Percentiles rank a stretch among this genome's conserved stretches.
Evolutionary conservation across 2,329 filamentous ascomycete genomes (phyloP).

Genomic region (Claviceps lovelessii): DNA sequence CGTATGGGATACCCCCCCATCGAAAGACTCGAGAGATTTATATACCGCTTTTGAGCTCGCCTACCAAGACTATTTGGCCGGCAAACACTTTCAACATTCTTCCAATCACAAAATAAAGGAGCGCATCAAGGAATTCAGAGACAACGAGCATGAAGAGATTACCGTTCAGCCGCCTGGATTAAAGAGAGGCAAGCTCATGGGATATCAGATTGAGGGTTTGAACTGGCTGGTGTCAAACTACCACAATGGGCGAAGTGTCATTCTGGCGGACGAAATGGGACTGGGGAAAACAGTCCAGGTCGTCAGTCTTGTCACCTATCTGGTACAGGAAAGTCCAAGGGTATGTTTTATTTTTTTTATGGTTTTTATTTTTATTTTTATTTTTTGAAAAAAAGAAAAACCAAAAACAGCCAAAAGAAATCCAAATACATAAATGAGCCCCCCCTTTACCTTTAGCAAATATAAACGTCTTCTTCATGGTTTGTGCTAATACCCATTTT

Average conservation of each 20-base stretch:
- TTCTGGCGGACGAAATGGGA: conserved; percentile 96
- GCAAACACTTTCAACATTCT: conserved; percentile 51
- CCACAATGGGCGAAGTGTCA: conserved; percentile 67
- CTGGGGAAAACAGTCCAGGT: conserved; percentile 95
- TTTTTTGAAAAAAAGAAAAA: neutral
- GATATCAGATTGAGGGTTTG: conserved; percentile 80
- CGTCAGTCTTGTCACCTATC: conserved; percentile 62
- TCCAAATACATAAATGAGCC: too few species aligned
- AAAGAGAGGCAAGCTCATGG: conserved; percentile 71
- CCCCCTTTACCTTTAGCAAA: too few species aligned
- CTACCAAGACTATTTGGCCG: conserved; percentile 74
- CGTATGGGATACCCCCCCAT: conserved; percentile 76
- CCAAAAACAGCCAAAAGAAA: neutral
- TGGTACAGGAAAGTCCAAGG: conserved; percentile 50
- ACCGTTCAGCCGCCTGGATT: conserved; percentile 59
- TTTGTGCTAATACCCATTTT: conserved; percentile 6
- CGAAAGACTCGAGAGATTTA: conserved; percentile 44
- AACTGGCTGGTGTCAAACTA: conserved; percentile 95
- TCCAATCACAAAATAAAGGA: conserved; percentile 46
- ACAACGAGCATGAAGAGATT: conserved; percentile 53
- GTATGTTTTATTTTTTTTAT: conserved; percentile 10
- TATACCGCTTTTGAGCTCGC: conserved; percentile 72
- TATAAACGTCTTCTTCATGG: neutral
- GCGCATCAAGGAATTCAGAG: conserved; percentile 54
- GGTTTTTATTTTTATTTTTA: too few species aligned